A percentile compares a stretch with the other conserved stretches of the same genome.
These are phyloP conservation scores for Calonectria pteridis DNA, from an alignment of 2,329 filamentous ascomycete species.

Conservation along the genomic window DNA sequence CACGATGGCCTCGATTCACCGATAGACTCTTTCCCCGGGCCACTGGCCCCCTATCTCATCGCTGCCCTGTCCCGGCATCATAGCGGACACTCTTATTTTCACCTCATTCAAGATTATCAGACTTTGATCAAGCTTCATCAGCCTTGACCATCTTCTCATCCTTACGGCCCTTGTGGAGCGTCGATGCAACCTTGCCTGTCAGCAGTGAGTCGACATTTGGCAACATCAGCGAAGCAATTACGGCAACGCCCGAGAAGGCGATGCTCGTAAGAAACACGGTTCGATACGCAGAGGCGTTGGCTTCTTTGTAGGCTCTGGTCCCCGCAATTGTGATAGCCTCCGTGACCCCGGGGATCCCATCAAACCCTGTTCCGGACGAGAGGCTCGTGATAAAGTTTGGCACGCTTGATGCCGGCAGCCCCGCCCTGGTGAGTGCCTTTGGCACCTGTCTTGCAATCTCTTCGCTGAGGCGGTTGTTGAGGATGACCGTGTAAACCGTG, in stretches of 20 bases:
- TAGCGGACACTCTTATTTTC: neutral
- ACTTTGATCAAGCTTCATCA: constrained; percentile 12
- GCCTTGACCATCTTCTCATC: constrained; percentile 35
- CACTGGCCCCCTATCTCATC: neutral
- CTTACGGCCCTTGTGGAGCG: constrained; percentile 44
- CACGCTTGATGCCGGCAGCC: constrained; percentile 51
- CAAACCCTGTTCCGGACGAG: constrained; percentile 43
- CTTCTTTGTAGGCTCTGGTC: constrained; percentile 47
- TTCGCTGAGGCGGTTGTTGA: constrained; percentile 48
- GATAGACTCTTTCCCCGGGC: neutral
- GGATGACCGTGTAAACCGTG: constrained; percentile 50
- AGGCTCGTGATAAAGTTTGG: constrained; percentile 51
- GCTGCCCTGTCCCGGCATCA: neutral
- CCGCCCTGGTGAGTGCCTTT: constrained; percentile 50
- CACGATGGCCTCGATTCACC: neutral
- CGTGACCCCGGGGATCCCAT: constrained; percentile 47
- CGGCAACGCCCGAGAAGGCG: constrained; percentile 48
- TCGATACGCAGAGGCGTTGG: constrained; percentile 50
- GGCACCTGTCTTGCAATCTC: constrained; percentile 48
- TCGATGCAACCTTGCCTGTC: constrained; percentile 49
- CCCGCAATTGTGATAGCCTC: constrained; percentile 46
- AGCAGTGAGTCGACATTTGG: constrained; percentile 51
- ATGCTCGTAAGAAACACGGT: constrained; percentile 52
- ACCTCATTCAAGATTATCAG: neutral
- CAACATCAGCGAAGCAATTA: constrained; percentile 47